Base-by-base conservation (phyloP, 176 grass and related monocot species). In the Miscanthus lutarioriparius region DNA sequence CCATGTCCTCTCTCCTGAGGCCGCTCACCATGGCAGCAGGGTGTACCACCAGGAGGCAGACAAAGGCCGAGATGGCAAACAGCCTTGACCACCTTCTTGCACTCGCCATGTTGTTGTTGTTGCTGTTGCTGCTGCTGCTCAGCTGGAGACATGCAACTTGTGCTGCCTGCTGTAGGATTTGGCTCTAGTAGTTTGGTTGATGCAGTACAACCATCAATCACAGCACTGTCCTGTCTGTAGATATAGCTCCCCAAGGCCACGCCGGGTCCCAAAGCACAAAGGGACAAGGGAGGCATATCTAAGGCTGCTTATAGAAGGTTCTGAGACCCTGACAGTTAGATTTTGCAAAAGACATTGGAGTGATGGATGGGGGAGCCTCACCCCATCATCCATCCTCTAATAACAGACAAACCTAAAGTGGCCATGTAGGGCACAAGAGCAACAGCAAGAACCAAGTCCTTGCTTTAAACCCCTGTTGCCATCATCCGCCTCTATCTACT, bases 261-360 rank as follows among this genome's bases (percentile, higher is more conserved):
- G 85, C 54, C 36, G 79, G 79, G 85, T 65, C 70, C 81, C 80
- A 88, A 91, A 91, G 90, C 77, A 88, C 72, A 82, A 88, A 91
- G 82, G 66, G 78, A 58, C 82, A 85, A 77, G 81, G 16, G 72
- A 72, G 43, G 82, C 72, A 88, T 88, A 78, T 28, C 86, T 62
- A 88, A 91, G 82, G 78, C 90, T 88, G 90, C 47, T 43, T 15
- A 85, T 74, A 23, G 90, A 91, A 91, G 90, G 77, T 91, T 88
- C 88, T 86, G 83, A 71, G 51, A 45, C 54, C 53, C 88, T 86
- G 88, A 86, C 79, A 78, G 11, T 65, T 41, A 82, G 78, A 90
- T 90, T 90, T 86, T 86, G 66, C 44, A 58, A 83, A 83, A 87
- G 89, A 86, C 77, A 81, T 88, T 78, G 84, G 37, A 75, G 65